Evolutionary conservation across 768 basidiomycete species (phyloP).

Genomic region (Mycena kentingensis): DNA sequence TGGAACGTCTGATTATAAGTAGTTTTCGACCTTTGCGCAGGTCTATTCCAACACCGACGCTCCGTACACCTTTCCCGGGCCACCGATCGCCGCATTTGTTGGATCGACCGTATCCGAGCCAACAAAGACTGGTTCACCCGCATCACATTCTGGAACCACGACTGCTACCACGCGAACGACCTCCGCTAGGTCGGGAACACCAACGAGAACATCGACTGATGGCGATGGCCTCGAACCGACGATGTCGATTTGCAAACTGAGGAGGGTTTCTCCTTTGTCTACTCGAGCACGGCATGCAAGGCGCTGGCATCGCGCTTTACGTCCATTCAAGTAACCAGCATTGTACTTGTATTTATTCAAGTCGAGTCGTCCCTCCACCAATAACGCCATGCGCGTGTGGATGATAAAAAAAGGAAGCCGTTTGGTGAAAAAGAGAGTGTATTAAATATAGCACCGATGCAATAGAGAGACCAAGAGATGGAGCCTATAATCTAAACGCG

Average conservation of each 20-base stretch:
- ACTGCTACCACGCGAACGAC: not conserved
- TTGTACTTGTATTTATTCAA: no score
- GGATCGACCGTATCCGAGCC: not conserved
- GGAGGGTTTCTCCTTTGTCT: not conserved
- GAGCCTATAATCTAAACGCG: no score
- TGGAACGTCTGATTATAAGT: not conserved
- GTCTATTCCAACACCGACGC: slow-evolving; percentile 23
- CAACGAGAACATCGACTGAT: not conserved
- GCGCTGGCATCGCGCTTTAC: slow-evolving; percentile 12
- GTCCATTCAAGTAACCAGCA: no score
- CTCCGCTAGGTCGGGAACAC: no score
- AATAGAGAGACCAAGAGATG: not conserved
- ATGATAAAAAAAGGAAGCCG: no score
- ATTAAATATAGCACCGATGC: not conserved
- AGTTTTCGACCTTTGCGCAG: slow-evolving; percentile 5
- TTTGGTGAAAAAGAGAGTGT: no score
- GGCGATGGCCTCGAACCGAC: not conserved
- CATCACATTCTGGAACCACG: slow-evolving; percentile 18
- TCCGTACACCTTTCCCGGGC: slow-evolving; percentile 39
- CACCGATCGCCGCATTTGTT: slow-evolving; percentile 36
- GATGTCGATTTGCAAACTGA: not conserved
- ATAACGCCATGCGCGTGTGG: not conserved
- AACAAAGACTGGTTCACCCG: no score
- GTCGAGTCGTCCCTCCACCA: not conserved
- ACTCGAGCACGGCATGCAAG: not conserved